A percentile compares a stretch with the other conserved stretches of the same genome.
phyloP scores from a whole-genome alignment of 2,329 filamentous ascomycete species.

The Alternaria sp. region DNA sequence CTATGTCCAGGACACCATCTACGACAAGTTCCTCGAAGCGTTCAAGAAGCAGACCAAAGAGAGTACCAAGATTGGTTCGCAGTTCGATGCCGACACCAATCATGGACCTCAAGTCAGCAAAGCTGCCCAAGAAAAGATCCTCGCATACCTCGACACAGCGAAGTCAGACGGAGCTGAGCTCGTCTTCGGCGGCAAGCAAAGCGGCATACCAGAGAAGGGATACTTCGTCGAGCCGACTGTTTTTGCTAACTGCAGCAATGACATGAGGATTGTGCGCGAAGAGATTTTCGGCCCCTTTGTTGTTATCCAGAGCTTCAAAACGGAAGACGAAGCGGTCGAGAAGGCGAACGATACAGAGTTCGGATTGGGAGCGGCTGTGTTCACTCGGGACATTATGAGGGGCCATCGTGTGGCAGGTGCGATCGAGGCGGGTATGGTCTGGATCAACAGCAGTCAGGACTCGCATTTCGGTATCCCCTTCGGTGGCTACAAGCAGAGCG shows the following conservation, averaged over 20 bases:
- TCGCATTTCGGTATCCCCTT: conserved; percentile 29
- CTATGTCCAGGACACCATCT: not conserved
- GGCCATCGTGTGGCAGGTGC: conserved; percentile 10
- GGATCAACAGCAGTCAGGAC: not conserved
- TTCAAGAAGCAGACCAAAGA: not conserved
- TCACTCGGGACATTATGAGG: conserved; percentile 38
- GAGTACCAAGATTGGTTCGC: not conserved
- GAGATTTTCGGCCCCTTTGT: not conserved
- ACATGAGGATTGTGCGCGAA: conserved; percentile 52
- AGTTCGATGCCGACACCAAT: not conserved
- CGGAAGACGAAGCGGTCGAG: conserved; percentile 57
- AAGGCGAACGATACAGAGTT: conserved; percentile 52
- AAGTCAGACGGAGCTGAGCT: conserved; percentile 59
- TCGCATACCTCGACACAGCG: conserved; percentile 25
- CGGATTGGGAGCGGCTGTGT: conserved; percentile 60
- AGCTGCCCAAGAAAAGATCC: not conserved
- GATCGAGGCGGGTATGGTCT: conserved; percentile 56
- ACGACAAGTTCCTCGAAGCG: not conserved
- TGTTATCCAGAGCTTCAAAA: conserved; percentile 51
- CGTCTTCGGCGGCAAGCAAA: not conserved
- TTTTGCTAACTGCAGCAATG: not conserved
- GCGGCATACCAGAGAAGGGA: not conserved
- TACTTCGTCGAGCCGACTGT: not conserved
- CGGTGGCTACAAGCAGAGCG: conserved; percentile 41
- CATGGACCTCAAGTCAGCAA: not conserved